Evolutionary conservation across 495 filamentous ascomycete genomes (phyloP).

Genomic region (Neurospora sp.): DNA sequence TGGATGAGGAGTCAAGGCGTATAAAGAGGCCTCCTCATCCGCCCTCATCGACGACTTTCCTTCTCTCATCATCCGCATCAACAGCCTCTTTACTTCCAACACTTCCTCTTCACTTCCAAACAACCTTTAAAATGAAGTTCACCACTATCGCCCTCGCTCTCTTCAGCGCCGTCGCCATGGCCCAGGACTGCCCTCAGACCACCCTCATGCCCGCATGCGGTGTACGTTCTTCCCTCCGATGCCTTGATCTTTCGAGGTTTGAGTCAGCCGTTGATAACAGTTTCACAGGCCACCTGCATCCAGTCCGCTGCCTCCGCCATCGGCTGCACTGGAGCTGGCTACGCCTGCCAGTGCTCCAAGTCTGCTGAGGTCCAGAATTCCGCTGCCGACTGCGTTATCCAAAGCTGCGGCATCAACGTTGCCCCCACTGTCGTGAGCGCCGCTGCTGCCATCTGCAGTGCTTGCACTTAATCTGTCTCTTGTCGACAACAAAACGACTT

Average conservation of each 20-base stretch:
- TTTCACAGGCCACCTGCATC: not conserved
- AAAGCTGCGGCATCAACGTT: not conserved
- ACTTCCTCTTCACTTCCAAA: not conserved
- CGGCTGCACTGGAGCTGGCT: not conserved
- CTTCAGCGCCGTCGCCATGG: not conserved
- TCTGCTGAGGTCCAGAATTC: not conserved
- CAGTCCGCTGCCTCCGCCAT: not conserved
- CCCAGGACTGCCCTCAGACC: conserved; percentile 1
- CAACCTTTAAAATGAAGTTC: conserved; percentile 1
- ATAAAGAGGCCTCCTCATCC: not conserved
- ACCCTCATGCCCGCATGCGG: not conserved
- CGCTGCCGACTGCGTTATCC: not conserved
- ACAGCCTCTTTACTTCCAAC: not conserved
- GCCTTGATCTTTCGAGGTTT: not conserved
- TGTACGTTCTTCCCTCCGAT: not conserved
- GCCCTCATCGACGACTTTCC: not conserved
- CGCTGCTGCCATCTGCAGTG: not conserved
- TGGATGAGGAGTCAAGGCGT: not conserved
- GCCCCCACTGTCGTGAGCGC: not conserved
- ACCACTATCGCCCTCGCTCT: not conserved
- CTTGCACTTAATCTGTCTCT: not conserved
- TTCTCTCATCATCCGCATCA: not conserved
- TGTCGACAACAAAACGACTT: not conserved
- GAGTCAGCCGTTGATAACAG: not conserved
- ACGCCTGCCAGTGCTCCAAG: conserved; percentile 5